Conservation (phyloP, 1,139 yeast genomes). For the Hanseniaspora uvarum region DNA sequence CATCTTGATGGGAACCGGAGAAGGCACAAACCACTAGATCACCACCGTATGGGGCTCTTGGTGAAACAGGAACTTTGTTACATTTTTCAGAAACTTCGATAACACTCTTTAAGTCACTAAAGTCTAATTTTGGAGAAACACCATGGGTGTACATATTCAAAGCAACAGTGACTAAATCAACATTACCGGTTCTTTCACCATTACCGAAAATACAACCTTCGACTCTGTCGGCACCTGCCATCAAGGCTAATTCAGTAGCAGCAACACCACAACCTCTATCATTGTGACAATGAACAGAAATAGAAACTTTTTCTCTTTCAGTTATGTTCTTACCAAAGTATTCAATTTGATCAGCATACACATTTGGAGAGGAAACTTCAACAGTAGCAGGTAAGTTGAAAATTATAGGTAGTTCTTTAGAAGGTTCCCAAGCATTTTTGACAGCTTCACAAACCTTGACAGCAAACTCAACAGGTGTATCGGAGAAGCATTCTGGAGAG, state of each 20-base stretch:
- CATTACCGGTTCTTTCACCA: constrained; percentile 98
- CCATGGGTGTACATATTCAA: constrained; percentile 93
- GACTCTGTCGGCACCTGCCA: constrained; percentile 96
- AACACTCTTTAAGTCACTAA: constrained; percentile 69
- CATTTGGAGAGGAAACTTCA: constrained; percentile 86
- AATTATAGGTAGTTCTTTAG: constrained; percentile 71
- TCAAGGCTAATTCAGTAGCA: constrained; percentile 83
- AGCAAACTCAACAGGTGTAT: constrained; percentile 75
- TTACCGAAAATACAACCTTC: constrained; percentile 97
- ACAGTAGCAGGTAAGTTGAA: constrained; percentile 98
- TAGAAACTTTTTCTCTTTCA: constrained; percentile 75
- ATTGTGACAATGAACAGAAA: constrained; percentile 90
- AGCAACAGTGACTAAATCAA: constrained; percentile 86
- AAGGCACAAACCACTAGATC: constrained; percentile 93
- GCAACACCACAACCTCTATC: constrained; percentile 98
- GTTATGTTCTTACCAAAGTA: constrained; percentile 68
- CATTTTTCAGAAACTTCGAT: constrained; percentile 85
- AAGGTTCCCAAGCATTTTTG: constrained; percentile 83
- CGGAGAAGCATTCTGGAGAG: constrained; percentile 91
- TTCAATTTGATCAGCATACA: constrained; percentile 94
- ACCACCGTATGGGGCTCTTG: constrained; percentile 95
- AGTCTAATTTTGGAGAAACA: constrained; percentile 73
- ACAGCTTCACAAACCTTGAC: constrained; percentile 91
- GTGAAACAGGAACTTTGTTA: constrained; percentile 86
- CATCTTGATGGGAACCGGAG: constrained; percentile 95